Percentiles rank a stretch among this genome's conserved stretches.
Evolutionary conservation across 768 basidiomycete species (phyloP).

Genomic region (Harrya chromipes): DNA sequence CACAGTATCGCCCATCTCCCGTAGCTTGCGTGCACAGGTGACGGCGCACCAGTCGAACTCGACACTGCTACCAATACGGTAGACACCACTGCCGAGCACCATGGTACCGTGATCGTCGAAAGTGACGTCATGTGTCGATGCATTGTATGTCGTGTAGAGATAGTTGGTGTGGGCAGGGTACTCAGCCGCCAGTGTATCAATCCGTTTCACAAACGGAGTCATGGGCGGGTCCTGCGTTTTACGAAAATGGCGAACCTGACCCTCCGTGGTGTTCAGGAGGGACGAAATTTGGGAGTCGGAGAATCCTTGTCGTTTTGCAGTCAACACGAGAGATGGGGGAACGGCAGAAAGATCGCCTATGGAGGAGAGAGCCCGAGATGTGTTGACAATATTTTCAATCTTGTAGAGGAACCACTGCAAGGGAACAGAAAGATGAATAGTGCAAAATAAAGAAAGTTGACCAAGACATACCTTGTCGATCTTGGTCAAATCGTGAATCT

Average conservation of each 20-base stretch:
- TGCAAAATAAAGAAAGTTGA: background rate
- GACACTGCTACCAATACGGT: conserved; percentile 96
- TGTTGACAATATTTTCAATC: conserved; percentile 96
- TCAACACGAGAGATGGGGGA: conserved; percentile 72
- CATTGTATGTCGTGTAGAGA: conserved; percentile 99
- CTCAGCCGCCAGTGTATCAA: conserved; percentile 98
- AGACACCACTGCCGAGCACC: conserved; percentile 97
- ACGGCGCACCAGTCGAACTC: conserved; percentile 99
- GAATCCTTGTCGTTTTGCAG: conserved; percentile 94
- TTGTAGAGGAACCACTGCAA: conserved; percentile 95
- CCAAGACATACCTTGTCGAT: conserved; percentile 76
- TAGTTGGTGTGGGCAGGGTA: conserved; percentile 99
- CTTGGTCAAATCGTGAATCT: conserved; percentile 91
- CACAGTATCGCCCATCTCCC: conserved; percentile 66
- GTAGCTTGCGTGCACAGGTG: conserved; percentile 89
- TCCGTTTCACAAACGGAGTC: conserved; percentile 97
- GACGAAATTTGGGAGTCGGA: conserved; percentile 90
- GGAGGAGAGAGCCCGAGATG: conserved; percentile 69
- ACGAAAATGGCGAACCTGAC: conserved; percentile 75
- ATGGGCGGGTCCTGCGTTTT: conserved; percentile 71
- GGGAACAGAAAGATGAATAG: background rate
- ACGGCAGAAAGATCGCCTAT: conserved; percentile 68
- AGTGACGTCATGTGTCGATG: conserved; percentile 90
- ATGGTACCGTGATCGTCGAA: conserved; percentile 98
- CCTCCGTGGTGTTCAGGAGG: conserved; percentile 70